phyloP scores from a whole-genome alignment of 805 yeast genomes.

The Metschnikowia santaceciliae region DNA sequence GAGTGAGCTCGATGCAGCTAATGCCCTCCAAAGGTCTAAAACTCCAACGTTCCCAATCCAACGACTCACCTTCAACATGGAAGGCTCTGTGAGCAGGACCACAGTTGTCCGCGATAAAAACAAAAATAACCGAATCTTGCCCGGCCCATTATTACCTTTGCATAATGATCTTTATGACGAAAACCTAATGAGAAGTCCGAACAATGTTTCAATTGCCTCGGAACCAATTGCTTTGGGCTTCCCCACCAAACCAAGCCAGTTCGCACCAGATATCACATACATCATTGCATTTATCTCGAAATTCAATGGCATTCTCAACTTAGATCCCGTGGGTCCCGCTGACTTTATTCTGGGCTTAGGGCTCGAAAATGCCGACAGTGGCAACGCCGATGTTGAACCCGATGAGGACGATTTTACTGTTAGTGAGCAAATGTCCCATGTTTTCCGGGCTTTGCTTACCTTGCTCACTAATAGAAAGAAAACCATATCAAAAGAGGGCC shows the following conservation, averaged over 20 bases:
- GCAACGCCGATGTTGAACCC: background rate
- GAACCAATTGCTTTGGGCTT: slow-evolving; percentile 36
- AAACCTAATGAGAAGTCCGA: slow-evolving; percentile 21
- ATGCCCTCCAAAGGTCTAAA: slow-evolving; percentile 1
- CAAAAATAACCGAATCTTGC: slow-evolving; percentile 31
- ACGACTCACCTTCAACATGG: slow-evolving; percentile 1
- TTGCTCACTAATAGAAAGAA: slow-evolving; percentile 37
- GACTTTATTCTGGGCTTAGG: slow-evolving; percentile 36
- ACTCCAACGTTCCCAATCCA: background rate
- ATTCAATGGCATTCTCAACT: slow-evolving; percentile 24
- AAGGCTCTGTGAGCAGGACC: slow-evolving; percentile 20
- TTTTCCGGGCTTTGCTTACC: slow-evolving; percentile 30
- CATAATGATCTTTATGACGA: slow-evolving; percentile 37
- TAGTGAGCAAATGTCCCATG: slow-evolving; percentile 28
- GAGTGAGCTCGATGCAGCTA: slow-evolving; percentile 2
- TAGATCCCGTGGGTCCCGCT: slow-evolving; percentile 31
- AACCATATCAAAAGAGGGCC: slow-evolving; percentile 22
- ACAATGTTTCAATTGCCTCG: slow-evolving; percentile 16
- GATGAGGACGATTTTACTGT: slow-evolving; percentile 14
- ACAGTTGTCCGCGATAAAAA: slow-evolving; percentile 27
- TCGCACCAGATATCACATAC: slow-evolving; percentile 32
- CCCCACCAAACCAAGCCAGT: slow-evolving; percentile 22
- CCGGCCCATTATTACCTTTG: slow-evolving; percentile 38
- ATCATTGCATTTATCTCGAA: slow-evolving; percentile 30
- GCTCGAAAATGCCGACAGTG: slow-evolving; percentile 9